Conservation (phyloP, 1,284 basidiomycete species). For the Cutaneotrichosporon mucoides region DNA sequence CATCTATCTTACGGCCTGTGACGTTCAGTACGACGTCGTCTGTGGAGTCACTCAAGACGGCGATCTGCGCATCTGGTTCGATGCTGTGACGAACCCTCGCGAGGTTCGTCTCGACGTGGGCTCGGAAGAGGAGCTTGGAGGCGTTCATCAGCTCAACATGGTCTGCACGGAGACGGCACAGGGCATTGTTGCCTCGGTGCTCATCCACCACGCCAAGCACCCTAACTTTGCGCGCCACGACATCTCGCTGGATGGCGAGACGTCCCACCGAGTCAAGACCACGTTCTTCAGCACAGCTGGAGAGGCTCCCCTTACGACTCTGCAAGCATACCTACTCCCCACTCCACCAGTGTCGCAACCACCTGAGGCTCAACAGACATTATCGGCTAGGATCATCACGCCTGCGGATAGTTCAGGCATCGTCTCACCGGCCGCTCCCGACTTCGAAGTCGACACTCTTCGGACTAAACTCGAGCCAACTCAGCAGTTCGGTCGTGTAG, state of each 20-base stretch:
- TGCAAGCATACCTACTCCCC: conserved; percentile 20
- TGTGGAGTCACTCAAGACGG: conserved; percentile 40
- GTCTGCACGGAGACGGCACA: conserved; percentile 1
- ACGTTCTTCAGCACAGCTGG: conserved; percentile 16
- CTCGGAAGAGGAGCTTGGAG: conserved; percentile 23
- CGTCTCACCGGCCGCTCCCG: conserved; percentile 10
- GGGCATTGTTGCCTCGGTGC: conserved; percentile 19
- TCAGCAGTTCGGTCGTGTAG: conserved; percentile 28
- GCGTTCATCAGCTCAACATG: conserved; percentile 27
- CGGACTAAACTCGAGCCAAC: conserved; percentile 3
- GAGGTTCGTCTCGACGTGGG: conserved; percentile 38
- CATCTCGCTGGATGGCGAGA: conserved; percentile 17
- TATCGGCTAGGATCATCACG: conserved; percentile 17
- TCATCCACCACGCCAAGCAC: conserved; percentile 32
- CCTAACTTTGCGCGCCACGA: conserved; percentile 30
- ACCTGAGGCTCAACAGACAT: conserved; percentile 8
- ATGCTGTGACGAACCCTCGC: conserved; percentile 2
- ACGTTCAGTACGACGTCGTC: conserved; percentile 27
- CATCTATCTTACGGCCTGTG: conserved; percentile 34
- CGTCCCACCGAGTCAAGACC: conserved; percentile 14
- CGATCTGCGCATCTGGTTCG: conserved; percentile 38
- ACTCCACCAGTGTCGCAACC: conserved; percentile 20
- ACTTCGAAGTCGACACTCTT: conserved; percentile 7
- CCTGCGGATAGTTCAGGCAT: conserved; percentile 8
- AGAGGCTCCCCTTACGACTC: conserved; percentile 18